Evolutionary conservation across 2,329 filamentous ascomycete genomes (phyloP).

Genomic region (Cercospora brassicicola): DNA sequence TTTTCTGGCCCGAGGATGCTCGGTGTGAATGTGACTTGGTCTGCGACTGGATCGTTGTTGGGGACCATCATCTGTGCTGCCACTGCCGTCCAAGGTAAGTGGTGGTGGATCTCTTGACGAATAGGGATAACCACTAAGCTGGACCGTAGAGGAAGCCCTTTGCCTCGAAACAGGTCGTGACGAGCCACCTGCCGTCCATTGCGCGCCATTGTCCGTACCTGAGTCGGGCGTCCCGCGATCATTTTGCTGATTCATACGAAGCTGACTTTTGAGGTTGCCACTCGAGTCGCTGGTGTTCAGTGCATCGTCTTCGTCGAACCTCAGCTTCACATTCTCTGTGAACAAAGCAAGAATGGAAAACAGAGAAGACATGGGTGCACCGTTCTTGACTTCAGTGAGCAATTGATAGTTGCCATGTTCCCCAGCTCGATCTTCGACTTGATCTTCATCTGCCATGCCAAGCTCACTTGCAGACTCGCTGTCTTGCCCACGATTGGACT

Average conservation of each 20-base stretch:
- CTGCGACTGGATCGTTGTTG: slow-evolving; percentile 28
- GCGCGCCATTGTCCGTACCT: slow-evolving; percentile 29
- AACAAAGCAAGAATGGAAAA: slow-evolving; percentile 97
- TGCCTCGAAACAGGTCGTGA: slow-evolving; percentile 34
- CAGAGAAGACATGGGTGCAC: slow-evolving; percentile 94
- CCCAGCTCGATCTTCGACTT: slow-evolving; percentile 63
- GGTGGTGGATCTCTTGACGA: slow-evolving; percentile 35
- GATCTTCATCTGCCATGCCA: slow-evolving; percentile 50
- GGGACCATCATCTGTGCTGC: slow-evolving; percentile 30
- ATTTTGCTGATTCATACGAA: slow-evolving; percentile 25
- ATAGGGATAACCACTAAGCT: slow-evolving; percentile 14
- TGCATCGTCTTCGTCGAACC: slow-evolving; percentile 67
- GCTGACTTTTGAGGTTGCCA: slow-evolving; percentile 28
- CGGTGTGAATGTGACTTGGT: slow-evolving; percentile 30
- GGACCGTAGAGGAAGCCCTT: slow-evolving; percentile 24
- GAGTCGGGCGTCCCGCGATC: slow-evolving; percentile 32
- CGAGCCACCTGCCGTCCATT: slow-evolving; percentile 23
- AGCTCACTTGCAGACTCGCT: slow-evolving; percentile 44
- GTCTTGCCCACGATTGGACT: slow-evolving; percentile 65
- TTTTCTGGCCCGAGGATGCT: slow-evolving; percentile 22
- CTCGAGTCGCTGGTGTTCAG: slow-evolving; percentile 25
- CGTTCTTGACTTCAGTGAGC: slow-evolving; percentile 94
- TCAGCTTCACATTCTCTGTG: slow-evolving; percentile 86
- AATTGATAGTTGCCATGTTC: slow-evolving; percentile 87
- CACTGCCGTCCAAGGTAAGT: slow-evolving; percentile 32